Evolutionary conservation across 441 rosid species (phyloP).

Genomic region (Capsella rubella): DNA sequence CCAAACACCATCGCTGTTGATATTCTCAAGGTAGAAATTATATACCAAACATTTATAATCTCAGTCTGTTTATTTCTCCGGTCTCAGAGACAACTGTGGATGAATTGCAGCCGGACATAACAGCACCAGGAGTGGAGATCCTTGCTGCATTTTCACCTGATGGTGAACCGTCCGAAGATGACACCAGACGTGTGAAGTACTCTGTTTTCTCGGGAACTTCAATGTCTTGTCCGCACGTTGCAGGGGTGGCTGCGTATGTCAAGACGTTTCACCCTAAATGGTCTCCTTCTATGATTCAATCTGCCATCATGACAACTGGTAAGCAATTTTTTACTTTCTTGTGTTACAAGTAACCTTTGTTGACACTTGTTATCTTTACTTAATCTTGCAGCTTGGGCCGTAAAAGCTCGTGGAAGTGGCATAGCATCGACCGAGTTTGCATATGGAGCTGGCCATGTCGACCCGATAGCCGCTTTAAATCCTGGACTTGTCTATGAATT

Average conservation of each 20-base stretch:
- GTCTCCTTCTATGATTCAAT: slow-evolving; percentile 66
- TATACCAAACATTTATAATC: neutral
- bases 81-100: slow-evolving; percentile 15
- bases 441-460: slow-evolving; percentile 46
- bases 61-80: neutral
- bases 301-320: slow-evolving; percentile 73
- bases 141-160: slow-evolving; percentile 52
- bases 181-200: slow-evolving; percentile 37
- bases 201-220: slow-evolving; percentile 55
- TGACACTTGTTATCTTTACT: neutral
- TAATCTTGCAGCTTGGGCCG: slow-evolving; percentile 31
- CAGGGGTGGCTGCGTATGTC: slow-evolving; percentile 60
- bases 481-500: slow-evolving; percentile 42
- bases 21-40: slow-evolving; percentile 35
- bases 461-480: slow-evolving; percentile 36
- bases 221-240: slow-evolving; percentile 62
- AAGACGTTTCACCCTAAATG: slow-evolving; percentile 56
- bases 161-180: neutral
- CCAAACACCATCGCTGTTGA: slow-evolving; percentile 35
- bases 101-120: slow-evolving; percentile 53
- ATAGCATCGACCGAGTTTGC: slow-evolving; percentile 28
- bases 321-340: slow-evolving; percentile 18
- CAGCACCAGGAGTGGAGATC: slow-evolving; percentile 59
- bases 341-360: neutral
- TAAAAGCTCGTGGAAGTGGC: slow-evolving; percentile 18